Conservation (phyloP, 2,329 filamentous ascomycete genomes). For the Cercospora janseana region DNA sequence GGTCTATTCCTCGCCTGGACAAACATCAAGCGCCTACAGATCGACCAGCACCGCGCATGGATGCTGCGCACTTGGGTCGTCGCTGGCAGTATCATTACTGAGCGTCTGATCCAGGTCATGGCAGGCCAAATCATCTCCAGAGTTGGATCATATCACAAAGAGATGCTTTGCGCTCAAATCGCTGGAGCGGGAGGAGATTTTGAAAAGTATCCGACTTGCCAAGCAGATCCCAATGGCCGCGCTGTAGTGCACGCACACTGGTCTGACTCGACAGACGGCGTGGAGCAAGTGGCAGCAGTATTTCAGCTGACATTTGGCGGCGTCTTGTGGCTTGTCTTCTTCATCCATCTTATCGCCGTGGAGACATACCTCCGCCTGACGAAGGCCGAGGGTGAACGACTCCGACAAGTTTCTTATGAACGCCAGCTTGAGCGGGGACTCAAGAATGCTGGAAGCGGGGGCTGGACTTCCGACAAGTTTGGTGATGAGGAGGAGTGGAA, state of each 20-base stretch:
- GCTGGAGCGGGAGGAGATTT: constrained; percentile 33
- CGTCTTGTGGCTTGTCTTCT: constrained; percentile 53
- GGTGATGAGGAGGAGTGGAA: constrained; percentile 25
- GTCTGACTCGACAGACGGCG: constrained; percentile 16
- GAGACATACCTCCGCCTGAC: constrained; percentile 53
- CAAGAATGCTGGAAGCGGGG: constrained; percentile 50
- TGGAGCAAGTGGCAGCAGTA: constrained; percentile 42
- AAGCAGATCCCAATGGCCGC: constrained; percentile 41
- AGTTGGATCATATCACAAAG: constrained; percentile 38
- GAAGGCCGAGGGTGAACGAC: constrained; percentile 53
- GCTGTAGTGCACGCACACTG: constrained; percentile 34
- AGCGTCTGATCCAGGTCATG: constrained; percentile 51
- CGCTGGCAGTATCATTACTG: constrained; percentile 52
- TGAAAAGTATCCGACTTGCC: constrained; percentile 49
- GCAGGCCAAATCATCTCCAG: constrained; percentile 43
- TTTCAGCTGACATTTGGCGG: constrained; percentile 53
- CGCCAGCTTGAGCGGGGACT: constrained; percentile 56
- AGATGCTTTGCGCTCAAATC: constrained; percentile 52
- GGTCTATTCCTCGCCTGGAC: constrained; percentile 51
- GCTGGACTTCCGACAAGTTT: constrained; percentile 45
- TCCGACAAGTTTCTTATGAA: constrained; percentile 57
- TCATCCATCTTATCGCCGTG: constrained; percentile 50
- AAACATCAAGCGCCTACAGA: constrained; percentile 60
- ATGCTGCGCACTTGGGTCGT: constrained; percentile 52
- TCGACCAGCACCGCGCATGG: constrained; percentile 64